Evolutionary conservation across 345 rosid genomes (phyloP), one percentile per base, ranked within the genome.

Genomic region (Syzygium oleosum): DNA sequence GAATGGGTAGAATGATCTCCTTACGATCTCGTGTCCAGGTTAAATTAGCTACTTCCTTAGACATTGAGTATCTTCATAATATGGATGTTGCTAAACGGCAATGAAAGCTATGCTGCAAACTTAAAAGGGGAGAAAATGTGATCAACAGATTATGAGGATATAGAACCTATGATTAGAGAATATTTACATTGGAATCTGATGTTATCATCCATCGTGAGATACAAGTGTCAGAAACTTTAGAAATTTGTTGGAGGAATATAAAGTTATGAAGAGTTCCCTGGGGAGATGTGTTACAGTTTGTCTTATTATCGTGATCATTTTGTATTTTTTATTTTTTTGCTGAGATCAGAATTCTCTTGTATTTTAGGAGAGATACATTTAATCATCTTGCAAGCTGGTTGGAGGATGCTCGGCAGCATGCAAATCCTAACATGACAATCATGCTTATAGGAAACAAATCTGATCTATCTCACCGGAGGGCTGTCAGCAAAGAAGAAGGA

Each of bases 321-420:
- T 52, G 54, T 38, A 51, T 84, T 87, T 53, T 88, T 90, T 52
- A 80, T 87, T 53, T 88, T 90, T 52, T 84, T 89, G 68, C 15
- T 54, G 61, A 56, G 87, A 88, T 52, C 14, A 22, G 49, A 54
- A n/a, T 68, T 87, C 12, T 86, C 90, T 21, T 38, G 86, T 88
- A 85, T 41, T 90, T 68, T 88, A 96, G 99, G 96, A 96, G 98
- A 91, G 99, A 98, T 92, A 98, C 99, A 9, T 96, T 97, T 90
- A 98, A 98, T 92, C 99, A 98, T 95, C 92, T 98, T 77, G 97
- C 99, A 12, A 95, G 96, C 92, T 98, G 99, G 99, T 91, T 98
- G 86, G 99, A 96, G 88, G 99, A 98, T 95, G 99, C 99, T 27
- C 89, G 99, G 88, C 99, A 98, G 91, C 99, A 96, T 91, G 99